Conservation (phyloP, 495 filamentous ascomycete genomes). For the Bryoglossum gracile region DNA sequence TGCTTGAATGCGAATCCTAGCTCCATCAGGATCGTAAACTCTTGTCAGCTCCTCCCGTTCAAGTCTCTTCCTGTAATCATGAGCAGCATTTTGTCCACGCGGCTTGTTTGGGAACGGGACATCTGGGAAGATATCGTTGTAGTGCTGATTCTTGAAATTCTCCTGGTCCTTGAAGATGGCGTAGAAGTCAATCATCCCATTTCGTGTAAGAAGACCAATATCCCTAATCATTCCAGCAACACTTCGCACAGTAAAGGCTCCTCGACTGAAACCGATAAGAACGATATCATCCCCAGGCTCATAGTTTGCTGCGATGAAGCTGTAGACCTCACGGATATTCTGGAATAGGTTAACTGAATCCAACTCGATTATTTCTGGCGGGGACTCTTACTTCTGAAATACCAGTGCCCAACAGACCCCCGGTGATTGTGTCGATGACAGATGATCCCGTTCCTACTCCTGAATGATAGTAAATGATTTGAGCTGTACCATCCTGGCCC, state of each 20-base stretch:
- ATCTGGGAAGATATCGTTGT: slow-evolving; percentile 21
- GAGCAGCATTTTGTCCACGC: slow-evolving; percentile 3
- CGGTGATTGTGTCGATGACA: slow-evolving; percentile 14
- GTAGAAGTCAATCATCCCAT: slow-evolving; percentile 56
- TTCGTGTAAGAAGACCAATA: slow-evolving; percentile 56
- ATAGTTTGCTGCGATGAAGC: slow-evolving; percentile 62
- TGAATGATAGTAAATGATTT: slow-evolving; percentile 45
- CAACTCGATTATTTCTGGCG: background rate
- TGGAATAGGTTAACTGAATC: slow-evolving; percentile 26
- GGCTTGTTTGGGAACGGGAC: slow-evolving; percentile 21
- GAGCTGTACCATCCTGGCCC: slow-evolving; percentile 30
- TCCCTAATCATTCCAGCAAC: slow-evolving; percentile 35
- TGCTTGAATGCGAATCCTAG: slow-evolving; percentile 33
- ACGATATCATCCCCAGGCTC: slow-evolving; percentile 63
- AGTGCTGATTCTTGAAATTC: slow-evolving; percentile 33
- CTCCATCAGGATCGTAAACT: slow-evolving; percentile 20
- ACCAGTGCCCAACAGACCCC: slow-evolving; percentile 20
- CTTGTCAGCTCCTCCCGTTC: slow-evolving; percentile 19
- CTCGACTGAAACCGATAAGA: slow-evolving; percentile 65
- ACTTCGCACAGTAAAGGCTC: slow-evolving; percentile 63
- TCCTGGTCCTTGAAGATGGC: slow-evolving; percentile 59
- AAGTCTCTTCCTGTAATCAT: slow-evolving; percentile 20
- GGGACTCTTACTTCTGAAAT: slow-evolving; percentile 37
- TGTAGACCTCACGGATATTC: slow-evolving; percentile 60
- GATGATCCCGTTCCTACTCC: slow-evolving; percentile 36